Conservation (phyloP, 2,329 filamentous ascomycete species). For the Xylariomycetidae sp. region DNA sequence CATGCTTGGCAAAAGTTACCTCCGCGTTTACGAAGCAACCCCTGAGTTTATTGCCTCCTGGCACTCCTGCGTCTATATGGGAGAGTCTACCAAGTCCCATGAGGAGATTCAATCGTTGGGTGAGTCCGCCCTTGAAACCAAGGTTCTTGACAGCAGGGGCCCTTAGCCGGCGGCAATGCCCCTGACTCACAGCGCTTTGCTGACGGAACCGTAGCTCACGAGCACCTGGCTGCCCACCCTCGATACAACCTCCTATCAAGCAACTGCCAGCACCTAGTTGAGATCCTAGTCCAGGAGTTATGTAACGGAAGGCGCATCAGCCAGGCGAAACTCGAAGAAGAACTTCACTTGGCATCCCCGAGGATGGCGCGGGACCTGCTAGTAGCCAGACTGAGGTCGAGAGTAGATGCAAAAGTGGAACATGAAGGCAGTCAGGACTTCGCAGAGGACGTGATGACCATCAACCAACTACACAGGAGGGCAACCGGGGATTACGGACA, state of each 20-base stretch:
- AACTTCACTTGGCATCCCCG: constrained; percentile 22
- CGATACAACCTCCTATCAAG: constrained; percentile 26
- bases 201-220: neutral
- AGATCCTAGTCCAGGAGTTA: constrained; percentile 24
- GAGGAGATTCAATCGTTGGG: constrained; percentile 25
- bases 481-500: too few species aligned
- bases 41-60: constrained; percentile 22
- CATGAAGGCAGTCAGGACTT: constrained; percentile 16
- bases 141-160: too few species aligned
- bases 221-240: constrained; percentile 24
- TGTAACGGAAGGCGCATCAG: constrained; percentile 27
- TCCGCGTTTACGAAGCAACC: constrained; percentile 25
- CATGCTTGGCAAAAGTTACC: constrained; percentile 22
- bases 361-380: constrained; percentile 27
- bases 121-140: too few species aligned
- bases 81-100: constrained; percentile 27
- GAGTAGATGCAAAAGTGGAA: constrained; percentile 16
- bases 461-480: constrained; percentile 15
- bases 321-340: constrained; percentile 26
- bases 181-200: too few species aligned
- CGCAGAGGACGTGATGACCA: constrained; percentile 16
- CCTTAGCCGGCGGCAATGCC: too few species aligned
- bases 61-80: constrained; percentile 27
- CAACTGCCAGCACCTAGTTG: constrained; percentile 29
- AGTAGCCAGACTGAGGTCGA: constrained; percentile 20